Conservation (phyloP, 495 filamentous ascomycete genomes). For the Endocarpon pusillum region DNA sequence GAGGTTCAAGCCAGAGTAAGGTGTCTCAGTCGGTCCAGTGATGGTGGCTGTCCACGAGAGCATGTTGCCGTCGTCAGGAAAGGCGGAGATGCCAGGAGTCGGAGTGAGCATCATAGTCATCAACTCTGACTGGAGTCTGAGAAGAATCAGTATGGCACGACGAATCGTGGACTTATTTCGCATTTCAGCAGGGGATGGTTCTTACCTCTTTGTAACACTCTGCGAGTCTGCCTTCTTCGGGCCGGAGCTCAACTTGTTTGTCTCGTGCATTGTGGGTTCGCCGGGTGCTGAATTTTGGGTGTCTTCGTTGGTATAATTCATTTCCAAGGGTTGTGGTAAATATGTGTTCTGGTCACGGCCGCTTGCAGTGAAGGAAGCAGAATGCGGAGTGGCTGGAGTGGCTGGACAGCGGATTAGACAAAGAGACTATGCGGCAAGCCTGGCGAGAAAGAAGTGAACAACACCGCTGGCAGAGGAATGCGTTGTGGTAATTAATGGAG, state of each 20-base stretch:
- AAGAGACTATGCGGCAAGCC: too few relatives aligned
- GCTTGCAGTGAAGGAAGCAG: too few relatives aligned
- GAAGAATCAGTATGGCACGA: neutral
- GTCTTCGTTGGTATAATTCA: slow-evolving; percentile 55
- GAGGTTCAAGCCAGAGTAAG: slow-evolving; percentile 75
- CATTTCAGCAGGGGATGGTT: slow-evolving; percentile 2
- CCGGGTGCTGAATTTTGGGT: slow-evolving; percentile 55
- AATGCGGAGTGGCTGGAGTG: too few relatives aligned
- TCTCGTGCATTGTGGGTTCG: slow-evolving; percentile 28
- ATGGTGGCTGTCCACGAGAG: slow-evolving; percentile 88
- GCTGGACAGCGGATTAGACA: too few relatives aligned
- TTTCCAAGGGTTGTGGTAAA: too few relatives aligned
- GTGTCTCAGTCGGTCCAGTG: slow-evolving; percentile 76
- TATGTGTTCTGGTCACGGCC: too few relatives aligned
- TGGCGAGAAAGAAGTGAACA: too few relatives aligned
- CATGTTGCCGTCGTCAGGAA: slow-evolving; percentile 84
- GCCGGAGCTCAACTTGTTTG: slow-evolving; percentile 40
- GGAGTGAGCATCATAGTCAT: slow-evolving; percentile 96
- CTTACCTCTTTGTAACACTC: slow-evolving; percentile 65
- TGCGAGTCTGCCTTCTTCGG: slow-evolving; percentile 43
- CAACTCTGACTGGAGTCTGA: slow-evolving; percentile 83
- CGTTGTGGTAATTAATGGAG: too few relatives aligned
- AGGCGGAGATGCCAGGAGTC: slow-evolving; percentile 86
- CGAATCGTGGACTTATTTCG: neutral
- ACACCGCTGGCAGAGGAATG: too few relatives aligned